Base-by-base conservation (phyloP, 208 protist genomes). In the Acanthamoeba culbertsoni region DNA sequence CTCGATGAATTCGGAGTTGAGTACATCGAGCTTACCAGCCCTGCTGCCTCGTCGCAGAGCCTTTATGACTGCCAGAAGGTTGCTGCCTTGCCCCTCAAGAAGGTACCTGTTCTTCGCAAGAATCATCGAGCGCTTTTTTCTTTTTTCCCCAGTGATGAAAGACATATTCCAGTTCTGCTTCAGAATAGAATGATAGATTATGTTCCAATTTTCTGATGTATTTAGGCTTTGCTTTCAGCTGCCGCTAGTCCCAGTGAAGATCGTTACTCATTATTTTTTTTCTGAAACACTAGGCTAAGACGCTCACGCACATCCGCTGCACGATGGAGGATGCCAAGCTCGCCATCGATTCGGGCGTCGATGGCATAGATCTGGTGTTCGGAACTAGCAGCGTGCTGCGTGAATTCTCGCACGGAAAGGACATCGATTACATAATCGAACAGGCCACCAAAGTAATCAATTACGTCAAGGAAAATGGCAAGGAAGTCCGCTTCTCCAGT, bases 401-500 rank as follows among this genome's bases (percentile, higher is more conserved):
- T 33, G 65, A 96, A 48, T 94, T 95, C 92, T 97, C 96, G 14
- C 95, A 96, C 68, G 96, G 96, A 46, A 97, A 97, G 75, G 95
- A 95, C 93, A 95, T 96, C 51, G 73, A 94, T 4, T 82, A 63
- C 43, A 93, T 96, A 40, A 94, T 95, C 43, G 68, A 97, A 20
- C 40, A 84, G 31, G 96, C 96, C 26, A 40, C 93, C 33, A 93
- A 97, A 79, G 96, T 97, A 20, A 96, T 97, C 63, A 94, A 84
- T n/a, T 97, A 95, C 65, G 93, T 96, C 26, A 71, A 97, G 94
- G 57, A 79, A 6, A 35, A 96, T 55, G 96, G 96, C 40, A 28
- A 95, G 31, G 95, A 97, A 94, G 89, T 97, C n/a, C 95, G 96
- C 0, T 97, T 97, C 92, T 95, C 86, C 35, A 97, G 96, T 65